Evolutionary conservation across 257 asterid genomes (phyloP), one percentile per base, ranked within the genome.

Genomic region (Linderniella brevidens): DNA sequence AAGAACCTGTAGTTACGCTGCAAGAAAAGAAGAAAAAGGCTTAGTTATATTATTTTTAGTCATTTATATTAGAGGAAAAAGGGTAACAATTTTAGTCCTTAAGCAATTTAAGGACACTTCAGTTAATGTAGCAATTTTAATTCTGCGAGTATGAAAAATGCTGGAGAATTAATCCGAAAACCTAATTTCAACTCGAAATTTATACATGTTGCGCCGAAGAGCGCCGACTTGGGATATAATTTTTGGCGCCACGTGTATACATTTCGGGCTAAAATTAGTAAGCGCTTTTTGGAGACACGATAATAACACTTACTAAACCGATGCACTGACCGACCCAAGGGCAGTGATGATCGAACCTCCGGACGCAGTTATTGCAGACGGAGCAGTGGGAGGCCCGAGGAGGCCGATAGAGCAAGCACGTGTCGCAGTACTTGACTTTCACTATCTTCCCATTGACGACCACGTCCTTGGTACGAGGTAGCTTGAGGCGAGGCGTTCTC

Each of bases 271-370:
- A n/a, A n/a, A n/a, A n/a, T n/a, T n/a, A n/a, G n/a, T n/a, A n/a
- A n/a, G n/a, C n/a, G n/a, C n/a, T n/a, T n/a, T n/a, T n/a, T n/a
- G n/a, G n/a, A n/a, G n/a, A n/a, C n/a, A n/a, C n/a, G n/a, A 53
- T 39, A 43, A 42, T 74, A 53, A 58, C 42, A 76, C 94, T 77
- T 64, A 86, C 96, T 19, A 78, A 37, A 41, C 96, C 96, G 57
- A 86, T 82, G 76, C 96, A 86, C 54, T 86, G 96, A 35, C 94
- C 94, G 53, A 86, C 79, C 94, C 94, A 86, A 35, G 94, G 94
- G 58, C 96, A 86, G 48, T 86, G 96, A 58, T 82, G 96, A 76
- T 86, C 96, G 37, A 81, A 78, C 66, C 66, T 76, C 68, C 76
- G 92, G 52, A 86, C 94, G 60, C 96, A 86, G 57, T 86, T 86